phyloP scores from a whole-genome alignment of 331 rosid genomes.

The Phaseolus coccineus region DNA sequence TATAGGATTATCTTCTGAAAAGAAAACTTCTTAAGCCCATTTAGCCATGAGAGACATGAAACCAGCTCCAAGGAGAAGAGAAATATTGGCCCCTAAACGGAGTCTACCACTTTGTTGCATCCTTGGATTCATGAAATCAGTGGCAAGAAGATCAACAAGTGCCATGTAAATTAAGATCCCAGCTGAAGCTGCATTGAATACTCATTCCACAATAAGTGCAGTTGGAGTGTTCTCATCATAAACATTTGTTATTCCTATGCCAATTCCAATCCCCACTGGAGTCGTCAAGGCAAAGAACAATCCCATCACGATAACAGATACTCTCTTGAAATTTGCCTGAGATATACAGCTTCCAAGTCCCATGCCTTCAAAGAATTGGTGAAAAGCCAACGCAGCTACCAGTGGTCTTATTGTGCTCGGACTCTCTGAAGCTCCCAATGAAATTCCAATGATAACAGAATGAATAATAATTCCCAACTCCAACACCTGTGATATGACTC shows the following conservation, averaged over 20 bases:
- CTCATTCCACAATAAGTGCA: too few species aligned
- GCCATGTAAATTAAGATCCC: slow-evolving; percentile 79
- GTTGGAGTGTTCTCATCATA: slow-evolving; percentile 51
- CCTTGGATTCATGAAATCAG: slow-evolving; percentile 68
- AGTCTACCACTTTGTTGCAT: slow-evolving; percentile 54
- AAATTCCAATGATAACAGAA: slow-evolving; percentile 73
- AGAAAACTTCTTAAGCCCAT: too few species aligned
- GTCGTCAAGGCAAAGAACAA: slow-evolving; percentile 63
- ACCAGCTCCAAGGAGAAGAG: slow-evolving; percentile 49
- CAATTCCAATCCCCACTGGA: slow-evolving; percentile 63
- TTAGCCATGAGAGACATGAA: too few species aligned
- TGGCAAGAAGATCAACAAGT: slow-evolving; percentile 62
- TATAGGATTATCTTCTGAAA: too few species aligned
- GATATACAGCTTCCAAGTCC: slow-evolving; percentile 82
- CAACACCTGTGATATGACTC: slow-evolving; percentile 71
- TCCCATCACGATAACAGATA: slow-evolving; percentile 48
- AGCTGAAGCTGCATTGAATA: slow-evolving; percentile 32
- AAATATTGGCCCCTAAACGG: slow-evolving; percentile 47
- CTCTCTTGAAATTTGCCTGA: slow-evolving; percentile 64
- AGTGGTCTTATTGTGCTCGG: slow-evolving; percentile 60
- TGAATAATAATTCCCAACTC: slow-evolving; percentile 82
- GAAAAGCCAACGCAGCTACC: slow-evolving; percentile 65
- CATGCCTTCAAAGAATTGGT: slow-evolving; percentile 83
- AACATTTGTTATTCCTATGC: slow-evolving; percentile 54
- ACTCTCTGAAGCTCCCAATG: slow-evolving; percentile 67